Evolutionary conservation across 2,329 filamentous ascomycete species (phyloP), one percentile per base, ranked within the genome.

Genomic region (Plectosphaerella cucumerina): DNA sequence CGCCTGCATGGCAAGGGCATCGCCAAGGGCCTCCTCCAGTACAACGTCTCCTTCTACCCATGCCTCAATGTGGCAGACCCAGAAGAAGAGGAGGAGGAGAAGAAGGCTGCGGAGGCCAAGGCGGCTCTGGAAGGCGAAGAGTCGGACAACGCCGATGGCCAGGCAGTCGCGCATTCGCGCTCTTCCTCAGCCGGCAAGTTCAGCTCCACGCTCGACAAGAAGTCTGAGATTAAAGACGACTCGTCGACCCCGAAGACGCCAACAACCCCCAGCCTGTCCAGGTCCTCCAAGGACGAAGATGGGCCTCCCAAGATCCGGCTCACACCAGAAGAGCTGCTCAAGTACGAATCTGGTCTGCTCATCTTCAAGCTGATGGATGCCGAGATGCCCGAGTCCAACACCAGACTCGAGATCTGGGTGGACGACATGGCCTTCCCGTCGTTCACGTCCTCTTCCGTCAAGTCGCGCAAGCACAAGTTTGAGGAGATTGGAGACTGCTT

Each of bases 401-500:
- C 84, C 26, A 86, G 90, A 55, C 75, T 99, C 20, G 91, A 99
- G 67, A 82, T 99, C 8, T 76, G 93, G 56, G 94, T 97, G 67
- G 94, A 99, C 67, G 94, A 99, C 65, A 91, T 94, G 81, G 82
- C 90, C 31, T 97, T 94, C 72, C 87, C 94, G 0, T 88, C 91
- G 1, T 97, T 96, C 65, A 78, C 82, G 2, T 95, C 91, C 11
- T 84, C 88, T 1, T 90, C 85, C 56, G 86, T 91, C 31, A 85
- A 82, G 62, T 80, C 77, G 39, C 86, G 78, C 59, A 73, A 78
- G 11, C 81, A 85, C 63, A 88, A 82, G 48, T 90, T 97, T 68
- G 89, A 94, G 59, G 94, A 99, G 70, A 91, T 92, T 62, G 92
- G 93, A 46, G 94, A 99, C 69, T 94, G 91, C 49, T 91, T 99